These are phyloP conservation scores for Gypsophila paniculata DNA, from an alignment of 179 eudicot species.

Conservation along the genomic window DNA sequence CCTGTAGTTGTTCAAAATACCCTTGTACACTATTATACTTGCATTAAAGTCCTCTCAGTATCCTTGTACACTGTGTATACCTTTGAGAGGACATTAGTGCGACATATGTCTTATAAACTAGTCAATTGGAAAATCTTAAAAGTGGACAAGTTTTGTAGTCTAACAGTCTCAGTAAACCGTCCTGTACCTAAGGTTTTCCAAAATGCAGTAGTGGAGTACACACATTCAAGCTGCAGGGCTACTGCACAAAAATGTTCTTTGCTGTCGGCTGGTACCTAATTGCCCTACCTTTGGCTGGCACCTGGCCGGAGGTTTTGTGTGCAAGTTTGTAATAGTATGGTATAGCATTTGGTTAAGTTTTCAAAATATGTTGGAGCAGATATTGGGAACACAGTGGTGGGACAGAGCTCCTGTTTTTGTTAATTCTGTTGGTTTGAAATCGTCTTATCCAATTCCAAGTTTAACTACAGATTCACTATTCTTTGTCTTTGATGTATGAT, in stretches of 20 bases:
- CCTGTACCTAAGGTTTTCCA: neutral
- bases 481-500: neutral
- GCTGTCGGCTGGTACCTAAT: neutral
- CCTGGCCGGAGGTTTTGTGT: too few relatives aligned
- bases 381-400: neutral
- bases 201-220: neutral
- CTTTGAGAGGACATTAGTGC: neutral
- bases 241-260: neutral
- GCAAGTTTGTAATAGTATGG: neutral
- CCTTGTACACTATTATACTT: neutral
- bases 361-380: too few relatives aligned
- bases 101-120: neutral
- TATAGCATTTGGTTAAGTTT: neutral
- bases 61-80: neutral
- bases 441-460: neutral
- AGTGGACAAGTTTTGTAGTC: neutral
- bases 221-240: neutral
- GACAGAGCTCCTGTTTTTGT: neutral
- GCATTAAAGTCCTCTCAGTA: neutral
- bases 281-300: too few relatives aligned
- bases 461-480: neutral
- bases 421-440: neutral
- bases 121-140: neutral
- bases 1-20: neutral
- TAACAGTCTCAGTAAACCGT: neutral